Percentiles rank a stretch among this genome's conserved stretches.
These are phyloP conservation scores for Backusella circina DNA, from an alignment of 192 early-diverging fungal species.

Conservation along the genomic window DNA sequence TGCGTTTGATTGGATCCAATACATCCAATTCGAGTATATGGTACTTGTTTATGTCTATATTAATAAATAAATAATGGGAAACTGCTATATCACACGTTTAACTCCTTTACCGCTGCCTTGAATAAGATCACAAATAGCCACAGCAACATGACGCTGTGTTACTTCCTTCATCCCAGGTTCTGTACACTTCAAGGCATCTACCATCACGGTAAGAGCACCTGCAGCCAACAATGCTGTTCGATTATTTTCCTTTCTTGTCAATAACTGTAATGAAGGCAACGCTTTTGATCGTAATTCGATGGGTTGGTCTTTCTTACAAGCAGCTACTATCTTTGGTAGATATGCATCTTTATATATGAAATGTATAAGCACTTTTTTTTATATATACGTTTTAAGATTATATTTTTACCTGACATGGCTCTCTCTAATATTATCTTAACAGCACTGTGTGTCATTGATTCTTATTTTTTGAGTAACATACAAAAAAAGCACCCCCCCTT, in stretches of 20 bases:
- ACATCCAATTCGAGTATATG: conserved; percentile 58
- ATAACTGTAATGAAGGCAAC: conserved; percentile 61
- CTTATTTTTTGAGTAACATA: not conserved
- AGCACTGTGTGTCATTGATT: conserved; percentile 50
- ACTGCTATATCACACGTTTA: no score
- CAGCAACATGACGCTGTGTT: conserved; percentile 59
- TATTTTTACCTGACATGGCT: conserved; percentile 60
- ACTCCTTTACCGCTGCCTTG: conserved; percentile 54
- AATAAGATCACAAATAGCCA: conserved; percentile 68
- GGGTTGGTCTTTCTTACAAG: conserved; percentile 43
- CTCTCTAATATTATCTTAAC: conserved; percentile 69
- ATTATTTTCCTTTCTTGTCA: conserved; percentile 63
- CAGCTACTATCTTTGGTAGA: conserved; percentile 52
- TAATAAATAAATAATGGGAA: no score
- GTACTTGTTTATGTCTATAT: conserved; percentile 55
- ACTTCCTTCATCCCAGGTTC: conserved; percentile 49
- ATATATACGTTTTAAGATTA: not conserved
- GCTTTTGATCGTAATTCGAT: conserved; percentile 52
- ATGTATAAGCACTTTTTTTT: not conserved
- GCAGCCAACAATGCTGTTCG: conserved; percentile 45
- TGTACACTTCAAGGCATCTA: conserved; percentile 43
- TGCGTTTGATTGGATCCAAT: conserved; percentile 51
- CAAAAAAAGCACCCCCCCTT: no score
- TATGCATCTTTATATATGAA: conserved; percentile 39
- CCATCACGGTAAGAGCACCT: conserved; percentile 60